Base-by-base conservation (phyloP, 2,329 filamentous ascomycete species). In the Fusarium napiforme region DNA sequence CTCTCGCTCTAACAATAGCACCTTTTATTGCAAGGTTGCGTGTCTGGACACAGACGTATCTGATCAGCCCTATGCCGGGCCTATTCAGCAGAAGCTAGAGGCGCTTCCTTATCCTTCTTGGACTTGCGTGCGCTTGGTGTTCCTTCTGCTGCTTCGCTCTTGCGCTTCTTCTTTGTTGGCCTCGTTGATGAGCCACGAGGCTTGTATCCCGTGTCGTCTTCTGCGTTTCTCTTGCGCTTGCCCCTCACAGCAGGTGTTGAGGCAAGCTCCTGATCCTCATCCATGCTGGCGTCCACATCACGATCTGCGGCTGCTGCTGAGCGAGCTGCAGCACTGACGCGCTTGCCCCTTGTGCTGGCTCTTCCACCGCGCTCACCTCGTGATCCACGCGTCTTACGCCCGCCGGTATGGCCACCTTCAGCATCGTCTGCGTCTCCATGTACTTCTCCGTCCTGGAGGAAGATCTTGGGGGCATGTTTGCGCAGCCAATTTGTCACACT, bases 401-500 rank as follows among this genome's bases (percentile, higher is more conserved):
- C 79, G 46, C 77, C 78, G 40, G 76, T 76, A 36, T 78, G 76
- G 7, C 69, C 75, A 23, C 75, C 75, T 37, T 79, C 76, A 18
- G 78, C 79, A 57, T 84, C 80, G 34, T 83, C 83, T 28, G 84
- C 83, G 12, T 84, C 82, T 59, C 83, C 82, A 28, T 83, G 81
- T 23, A 73, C 75, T 64, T 79, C 80, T 57, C 91, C 89, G 77
- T 95, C 93, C 80, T 97, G 93, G 26, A 97, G 84, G 84, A 97
- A 95, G 55, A 95, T 91, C 81, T 96, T 92, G 7, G 95, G 93
- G 67, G 94, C 92, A 82, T 97, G 88, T 79, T 94, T 91, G 71
- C 94, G 90, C 18, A 99, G 89, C 96, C 96, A 99, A 82, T 97
- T 98, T 84, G 97, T 97, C 7, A 97, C 95, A 67, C 93, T 97